phyloP scores from a whole-genome alignment of 768 basidiomycete genomes.

The Termitomyces sp. region DNA sequence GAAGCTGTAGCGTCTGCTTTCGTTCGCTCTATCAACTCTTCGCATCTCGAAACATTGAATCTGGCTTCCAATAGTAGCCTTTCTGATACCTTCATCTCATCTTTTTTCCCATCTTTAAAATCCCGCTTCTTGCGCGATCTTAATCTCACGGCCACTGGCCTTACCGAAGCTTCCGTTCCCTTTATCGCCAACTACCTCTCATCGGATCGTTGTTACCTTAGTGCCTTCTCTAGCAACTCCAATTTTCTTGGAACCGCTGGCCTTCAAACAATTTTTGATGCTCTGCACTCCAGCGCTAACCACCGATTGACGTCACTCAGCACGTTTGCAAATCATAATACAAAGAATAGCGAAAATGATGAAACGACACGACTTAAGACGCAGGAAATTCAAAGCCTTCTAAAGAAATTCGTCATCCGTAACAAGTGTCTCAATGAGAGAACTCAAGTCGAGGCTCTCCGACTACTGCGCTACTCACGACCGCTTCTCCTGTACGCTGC shows the following conservation, averaged over 20 bases:
- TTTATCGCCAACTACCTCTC: constrained; percentile 42
- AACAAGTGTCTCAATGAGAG: constrained; percentile 35
- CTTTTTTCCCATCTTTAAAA: constrained; percentile 46
- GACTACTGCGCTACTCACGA: constrained; percentile 45
- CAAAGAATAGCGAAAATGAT: constrained; percentile 14
- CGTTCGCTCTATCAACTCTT: constrained; percentile 46
- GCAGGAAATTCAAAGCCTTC: constrained; percentile 28
- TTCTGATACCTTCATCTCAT: constrained; percentile 42
- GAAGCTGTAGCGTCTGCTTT: constrained; percentile 31
- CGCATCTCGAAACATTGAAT: constrained; percentile 43
- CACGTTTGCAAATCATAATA: constrained; percentile 40
- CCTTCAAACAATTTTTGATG: constrained; percentile 37
- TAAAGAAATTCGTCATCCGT: constrained; percentile 27
- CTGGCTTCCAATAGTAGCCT: constrained; percentile 44
- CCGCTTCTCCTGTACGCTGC: constrained; percentile 37
- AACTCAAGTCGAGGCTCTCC: constrained; percentile 40
- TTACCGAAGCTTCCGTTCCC: constrained; percentile 36
- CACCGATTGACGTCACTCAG: constrained; percentile 43
- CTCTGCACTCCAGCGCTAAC: constrained; percentile 34
- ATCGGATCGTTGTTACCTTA: constrained; percentile 44
- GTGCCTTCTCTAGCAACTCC: constrained; percentile 46
- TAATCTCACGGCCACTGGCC: constrained; percentile 45
- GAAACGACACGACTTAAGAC: not conserved
- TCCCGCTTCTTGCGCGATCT: constrained; percentile 45
- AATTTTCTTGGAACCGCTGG: constrained; percentile 45